Base-by-base conservation (phyloP, 805 yeast species). In the Metschnikowia sp. region DNA sequence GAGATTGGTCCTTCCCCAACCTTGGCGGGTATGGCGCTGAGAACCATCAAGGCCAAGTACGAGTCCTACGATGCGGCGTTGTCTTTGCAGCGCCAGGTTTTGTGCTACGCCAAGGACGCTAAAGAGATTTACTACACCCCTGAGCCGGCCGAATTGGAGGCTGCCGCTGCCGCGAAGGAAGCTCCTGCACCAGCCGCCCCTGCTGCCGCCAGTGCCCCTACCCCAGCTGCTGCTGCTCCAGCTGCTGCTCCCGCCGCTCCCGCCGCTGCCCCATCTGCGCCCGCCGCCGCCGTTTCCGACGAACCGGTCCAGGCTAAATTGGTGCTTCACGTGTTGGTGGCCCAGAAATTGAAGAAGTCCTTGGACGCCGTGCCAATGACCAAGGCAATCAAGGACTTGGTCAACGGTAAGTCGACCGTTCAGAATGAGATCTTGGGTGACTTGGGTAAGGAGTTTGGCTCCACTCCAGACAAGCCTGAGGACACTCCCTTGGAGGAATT, bases 1-100 rank as follows among this genome's bases (percentile, higher is more conserved):
- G 99, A 94, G 72, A 88, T 94, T 55, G 99, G 99, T 47, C 99
- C 99, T 52, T 90, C 98, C 41, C 98, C 99, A 51, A 94, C 99
- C 38, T 79, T 94, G 66, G 94, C 97, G 36, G 98, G 98, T 57
- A 94, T 94, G 99, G 98, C 99, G 55, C 82, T 88, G 59, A 85
- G 98, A 76, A 94, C 99, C 53, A 82, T 94, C 62, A 84, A 83
- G 76, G 88, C 95, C 66, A 94, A 90, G 71, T 95, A 91, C 71
- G 98, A 94, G 73, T 86, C 97, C 36, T 94, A 90, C 66, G 99
- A 94, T 68, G 98, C 98, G 49, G 99, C 99, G 36, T 76, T 92
- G 62, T 87, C 96, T 50, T 82, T 86, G 60, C 88, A 86, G 61
- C 86, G 99, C 79, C 96, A 94, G 72, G 95, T 94, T 36, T 78